Evolutionary conservation across 768 basidiomycete genomes (phyloP).

Genomic region (Lentinula edodes): DNA sequence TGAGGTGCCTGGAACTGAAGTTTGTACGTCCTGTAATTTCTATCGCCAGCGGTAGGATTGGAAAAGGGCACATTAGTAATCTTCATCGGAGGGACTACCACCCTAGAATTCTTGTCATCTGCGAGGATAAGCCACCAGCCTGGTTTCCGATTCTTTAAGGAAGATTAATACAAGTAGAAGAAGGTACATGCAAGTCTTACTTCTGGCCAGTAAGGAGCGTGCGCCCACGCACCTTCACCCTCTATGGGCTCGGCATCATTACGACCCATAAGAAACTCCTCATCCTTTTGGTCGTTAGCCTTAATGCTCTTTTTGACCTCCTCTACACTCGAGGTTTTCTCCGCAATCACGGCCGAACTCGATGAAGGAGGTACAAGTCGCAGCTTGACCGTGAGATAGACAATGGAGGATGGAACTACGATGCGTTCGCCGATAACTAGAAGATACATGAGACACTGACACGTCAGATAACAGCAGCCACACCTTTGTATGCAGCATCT

Average conservation of each 20-base stretch:
- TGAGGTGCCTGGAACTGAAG: conserved; percentile 94
- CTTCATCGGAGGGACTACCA: conserved; percentile 84
- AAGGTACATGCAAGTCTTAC: conserved; percentile 36
- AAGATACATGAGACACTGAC: neutral
- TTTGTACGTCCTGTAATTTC: conserved; percentile 79
- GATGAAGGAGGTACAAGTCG: conserved; percentile 57
- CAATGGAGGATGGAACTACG: conserved; percentile 84
- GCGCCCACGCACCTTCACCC: conserved; percentile 53
- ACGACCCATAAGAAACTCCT: conserved; percentile 61
- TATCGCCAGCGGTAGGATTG: conserved; percentile 31
- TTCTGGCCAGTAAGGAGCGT: conserved; percentile 90
- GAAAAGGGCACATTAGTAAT: conserved; percentile 76
- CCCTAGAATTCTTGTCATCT: conserved; percentile 77
- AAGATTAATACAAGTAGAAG: neutral
- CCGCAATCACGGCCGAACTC: conserved; percentile 20
- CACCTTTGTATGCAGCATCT: conserved; percentile 83
- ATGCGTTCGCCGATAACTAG: conserved; percentile 89
- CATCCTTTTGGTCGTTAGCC: conserved; percentile 56
- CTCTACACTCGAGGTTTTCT: conserved; percentile 36
- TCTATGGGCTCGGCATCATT: conserved; percentile 58
- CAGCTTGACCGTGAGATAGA: conserved; percentile 80
- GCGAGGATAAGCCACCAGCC: conserved; percentile 90
- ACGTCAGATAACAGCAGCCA: conserved; percentile 9
- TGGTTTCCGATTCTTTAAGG: conserved; percentile 72
- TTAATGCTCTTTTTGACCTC: conserved; percentile 41